phyloP scores from a whole-genome alignment of 2,329 filamentous ascomycete genomes.

The Phialophora chinensis region DNA sequence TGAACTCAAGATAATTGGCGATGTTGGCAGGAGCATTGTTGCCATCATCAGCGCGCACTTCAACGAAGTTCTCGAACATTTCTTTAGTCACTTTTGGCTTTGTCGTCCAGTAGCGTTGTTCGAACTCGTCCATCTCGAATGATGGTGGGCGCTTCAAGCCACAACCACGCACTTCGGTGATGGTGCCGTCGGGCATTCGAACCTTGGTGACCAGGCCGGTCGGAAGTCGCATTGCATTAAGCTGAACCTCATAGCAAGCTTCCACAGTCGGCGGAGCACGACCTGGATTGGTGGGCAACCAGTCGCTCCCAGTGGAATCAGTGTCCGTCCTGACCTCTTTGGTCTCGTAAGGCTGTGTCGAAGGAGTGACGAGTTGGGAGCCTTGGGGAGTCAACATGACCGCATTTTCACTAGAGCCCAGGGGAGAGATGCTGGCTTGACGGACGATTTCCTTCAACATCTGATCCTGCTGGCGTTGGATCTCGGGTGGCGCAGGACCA shows the following conservation, averaged over 20 bases:
- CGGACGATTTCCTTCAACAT: conserved; percentile 28
- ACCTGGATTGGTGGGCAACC: conserved; percentile 29
- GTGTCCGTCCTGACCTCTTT: conserved; percentile 1
- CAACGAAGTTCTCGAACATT: conserved; percentile 30
- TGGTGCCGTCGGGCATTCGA: conserved; percentile 32
- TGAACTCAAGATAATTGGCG: conserved; percentile 11
- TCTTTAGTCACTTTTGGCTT: conserved; percentile 33
- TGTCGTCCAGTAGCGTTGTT: conserved; percentile 33
- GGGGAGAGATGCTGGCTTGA: conserved; percentile 29
- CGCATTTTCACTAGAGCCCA: conserved; percentile 22
- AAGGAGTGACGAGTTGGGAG: conserved; percentile 11
- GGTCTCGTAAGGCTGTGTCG: background rate
- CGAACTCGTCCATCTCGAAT: conserved; percentile 36
- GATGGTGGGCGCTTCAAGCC: conserved; percentile 33
- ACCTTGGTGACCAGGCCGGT: conserved; percentile 31
- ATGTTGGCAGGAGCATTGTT: background rate
- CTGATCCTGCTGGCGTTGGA: conserved; percentile 32
- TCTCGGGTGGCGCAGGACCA: conserved; percentile 29
- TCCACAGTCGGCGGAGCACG: conserved; percentile 30
- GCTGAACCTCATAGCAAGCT: conserved; percentile 34
- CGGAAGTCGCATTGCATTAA: conserved; percentile 38
- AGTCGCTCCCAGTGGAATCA: conserved; percentile 24
- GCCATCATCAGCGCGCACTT: conserved; percentile 14
- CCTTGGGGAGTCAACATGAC: conserved; percentile 9
- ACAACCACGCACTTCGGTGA: conserved; percentile 34